These are phyloP conservation scores for Paramecium biaurelia DNA, from an alignment of 73 alveolate genomes.

Conservation along the genomic window DNA sequence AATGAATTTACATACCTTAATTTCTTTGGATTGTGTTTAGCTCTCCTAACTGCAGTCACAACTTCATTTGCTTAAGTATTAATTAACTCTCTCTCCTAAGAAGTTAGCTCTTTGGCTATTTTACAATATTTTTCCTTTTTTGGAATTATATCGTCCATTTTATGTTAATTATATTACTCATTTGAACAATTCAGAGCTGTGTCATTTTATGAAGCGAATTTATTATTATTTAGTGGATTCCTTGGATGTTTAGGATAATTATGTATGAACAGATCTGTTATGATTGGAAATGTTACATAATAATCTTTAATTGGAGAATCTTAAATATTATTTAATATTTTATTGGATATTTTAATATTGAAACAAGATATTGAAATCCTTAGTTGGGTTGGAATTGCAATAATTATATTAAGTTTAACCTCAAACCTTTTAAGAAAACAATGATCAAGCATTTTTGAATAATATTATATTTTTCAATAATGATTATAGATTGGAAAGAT, in stretches of 20 bases:
- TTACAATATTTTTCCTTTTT: constrained; percentile 21
- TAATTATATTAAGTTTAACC: neutral
- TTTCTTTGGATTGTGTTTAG: constrained; percentile 30
- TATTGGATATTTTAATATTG: neutral
- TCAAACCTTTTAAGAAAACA: neutral
- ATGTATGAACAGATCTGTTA: neutral
- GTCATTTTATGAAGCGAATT: neutral
- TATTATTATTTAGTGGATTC: neutral
- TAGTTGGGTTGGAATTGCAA: neutral
- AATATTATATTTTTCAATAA: neutral
- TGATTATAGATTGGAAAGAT: neutral
- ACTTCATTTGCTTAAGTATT: constrained; percentile 8
- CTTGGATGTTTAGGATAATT: neutral
- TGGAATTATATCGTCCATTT: neutral
- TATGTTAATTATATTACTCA: neutral
- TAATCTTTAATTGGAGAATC: neutral
- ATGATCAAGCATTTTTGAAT: neutral
- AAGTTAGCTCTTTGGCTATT: constrained; percentile 12
- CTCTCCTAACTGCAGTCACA: neutral
- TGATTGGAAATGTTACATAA: constrained; percentile 19
- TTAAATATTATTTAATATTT: neutral
- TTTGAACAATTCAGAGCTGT: neutral
- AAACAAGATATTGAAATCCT: neutral
- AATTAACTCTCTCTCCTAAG: neutral
- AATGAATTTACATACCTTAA: neutral